phyloP scores from a whole-genome alignment of 805 yeast genomes.

The Wickerhamia fluorescens region DNA sequence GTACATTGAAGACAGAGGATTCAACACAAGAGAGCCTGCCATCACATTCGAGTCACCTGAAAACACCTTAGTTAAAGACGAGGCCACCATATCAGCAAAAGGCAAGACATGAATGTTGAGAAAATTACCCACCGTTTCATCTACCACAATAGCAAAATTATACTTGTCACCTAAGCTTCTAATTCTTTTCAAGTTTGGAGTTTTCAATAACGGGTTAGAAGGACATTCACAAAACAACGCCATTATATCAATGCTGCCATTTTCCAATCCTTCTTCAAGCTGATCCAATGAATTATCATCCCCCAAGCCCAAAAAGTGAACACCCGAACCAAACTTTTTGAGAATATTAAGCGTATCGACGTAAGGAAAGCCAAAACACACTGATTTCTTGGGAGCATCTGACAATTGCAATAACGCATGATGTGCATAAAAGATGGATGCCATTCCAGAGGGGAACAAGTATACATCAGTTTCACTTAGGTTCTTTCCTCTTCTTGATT shows the following conservation, averaged over 20 bases:
- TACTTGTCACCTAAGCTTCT: slow-evolving; percentile 59
- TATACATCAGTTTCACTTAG: slow-evolving; percentile 62
- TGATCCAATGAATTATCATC: slow-evolving; percentile 63
- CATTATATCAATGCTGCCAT: slow-evolving; percentile 51
- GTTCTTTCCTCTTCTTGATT: slow-evolving; percentile 21
- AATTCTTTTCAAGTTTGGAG: slow-evolving; percentile 69
- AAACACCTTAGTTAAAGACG: slow-evolving; percentile 86
- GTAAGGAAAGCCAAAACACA: slow-evolving; percentile 94
- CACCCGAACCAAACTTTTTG: slow-evolving; percentile 88
- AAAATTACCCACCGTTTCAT: slow-evolving; percentile 92
- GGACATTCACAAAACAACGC: slow-evolving; percentile 91
- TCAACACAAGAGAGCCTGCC: slow-evolving; percentile 85
- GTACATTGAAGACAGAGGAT: slow-evolving; percentile 54
- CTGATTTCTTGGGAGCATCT: slow-evolving; percentile 47
- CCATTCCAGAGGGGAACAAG: slow-evolving; percentile 89
- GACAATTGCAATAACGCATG: slow-evolving; percentile 36
- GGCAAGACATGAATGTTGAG: slow-evolving; percentile 75
- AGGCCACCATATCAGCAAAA: slow-evolving; percentile 78
- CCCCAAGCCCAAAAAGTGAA: slow-evolving; percentile 78
- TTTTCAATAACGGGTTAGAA: slow-evolving; percentile 82
- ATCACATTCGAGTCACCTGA: slow-evolving; percentile 93
- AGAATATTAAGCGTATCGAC: slow-evolving; percentile 85
- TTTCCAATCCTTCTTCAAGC: slow-evolving; percentile 52
- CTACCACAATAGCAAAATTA: slow-evolving; percentile 76
- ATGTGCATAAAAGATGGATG: slow-evolving; percentile 81